Conservation (phyloP, 1,284 basidiomycete genomes). For the Cutaneotrichosporon sp. region DNA sequence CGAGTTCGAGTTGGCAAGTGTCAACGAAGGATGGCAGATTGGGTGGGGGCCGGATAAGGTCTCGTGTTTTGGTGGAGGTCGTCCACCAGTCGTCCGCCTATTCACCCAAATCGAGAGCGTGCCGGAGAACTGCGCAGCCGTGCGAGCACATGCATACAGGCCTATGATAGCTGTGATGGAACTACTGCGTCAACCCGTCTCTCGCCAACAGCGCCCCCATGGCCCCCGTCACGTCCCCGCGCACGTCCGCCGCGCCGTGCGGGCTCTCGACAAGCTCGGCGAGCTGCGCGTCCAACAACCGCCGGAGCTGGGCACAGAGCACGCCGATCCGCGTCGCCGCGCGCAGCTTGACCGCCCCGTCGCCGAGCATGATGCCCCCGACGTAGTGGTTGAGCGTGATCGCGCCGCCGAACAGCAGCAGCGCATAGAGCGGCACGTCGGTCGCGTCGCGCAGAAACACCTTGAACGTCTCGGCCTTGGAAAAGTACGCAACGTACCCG, state of each 20-base stretch:
- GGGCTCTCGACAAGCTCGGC: conserved; percentile 57
- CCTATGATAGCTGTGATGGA: conserved; percentile 1
- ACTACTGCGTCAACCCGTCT: conserved; percentile 41
- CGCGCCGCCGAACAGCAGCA: conserved; percentile 80
- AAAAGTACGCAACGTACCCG: conserved; percentile 79
- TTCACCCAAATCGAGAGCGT: too few relatives aligned
- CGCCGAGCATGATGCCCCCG: conserved; percentile 69
- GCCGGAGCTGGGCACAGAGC: conserved; percentile 82
- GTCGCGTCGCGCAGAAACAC: conserved; percentile 85
- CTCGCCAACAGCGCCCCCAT: conserved; percentile 68
- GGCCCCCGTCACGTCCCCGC: conserved; percentile 65
- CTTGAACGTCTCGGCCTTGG: conserved; percentile 80
- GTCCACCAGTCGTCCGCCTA: too few relatives aligned
- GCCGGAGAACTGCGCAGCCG: too few relatives aligned
- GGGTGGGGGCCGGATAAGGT: neutral
- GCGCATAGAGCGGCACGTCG: conserved; percentile 81
- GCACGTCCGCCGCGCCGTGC: conserved; percentile 55
- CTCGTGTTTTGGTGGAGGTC: neutral
- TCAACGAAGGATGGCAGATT: neutral
- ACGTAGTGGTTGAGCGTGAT: conserved; percentile 76
- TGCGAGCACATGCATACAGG: neutral
- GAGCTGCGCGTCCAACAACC: conserved; percentile 71
- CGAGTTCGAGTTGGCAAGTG: neutral
- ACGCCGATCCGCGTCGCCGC: conserved; percentile 88
- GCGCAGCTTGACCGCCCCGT: conserved; percentile 65